A percentile compares a stretch with the other conserved stretches of the same genome.
phyloP scores from a whole-genome alignment of 148 eudicot genomes.

The Gaultheria prostrata region DNA sequence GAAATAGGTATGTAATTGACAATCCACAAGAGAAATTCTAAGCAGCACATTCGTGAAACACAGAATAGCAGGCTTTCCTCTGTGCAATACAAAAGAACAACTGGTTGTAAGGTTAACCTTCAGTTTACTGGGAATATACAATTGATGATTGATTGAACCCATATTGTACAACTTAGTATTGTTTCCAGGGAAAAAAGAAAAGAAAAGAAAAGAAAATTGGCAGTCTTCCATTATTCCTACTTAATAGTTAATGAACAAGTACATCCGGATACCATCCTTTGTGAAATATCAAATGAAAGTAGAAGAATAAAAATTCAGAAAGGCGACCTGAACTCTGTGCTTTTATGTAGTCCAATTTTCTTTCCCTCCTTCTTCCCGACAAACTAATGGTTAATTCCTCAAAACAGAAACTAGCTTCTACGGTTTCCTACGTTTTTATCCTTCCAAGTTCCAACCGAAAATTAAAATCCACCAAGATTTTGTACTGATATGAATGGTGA shows the following conservation, averaged over 20 bases:
- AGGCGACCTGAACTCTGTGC: not conserved
- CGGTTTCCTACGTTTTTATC: not conserved
- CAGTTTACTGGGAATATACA: not conserved
- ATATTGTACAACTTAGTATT: not conserved
- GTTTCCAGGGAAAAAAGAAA: not conserved
- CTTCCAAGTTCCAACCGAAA: not conserved
- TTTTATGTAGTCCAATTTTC: not conserved
- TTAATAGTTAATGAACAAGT: not conserved
- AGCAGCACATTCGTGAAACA: not conserved
- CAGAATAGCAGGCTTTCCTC: not conserved
- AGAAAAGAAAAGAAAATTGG: not conserved
- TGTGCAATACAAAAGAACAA: not conserved
- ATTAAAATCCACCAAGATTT: not conserved
- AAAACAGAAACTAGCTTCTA: not conserved
- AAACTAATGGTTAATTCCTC: not conserved
- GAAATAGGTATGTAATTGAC: not conserved
- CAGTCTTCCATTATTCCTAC: not conserved
- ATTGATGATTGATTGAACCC: not conserved
- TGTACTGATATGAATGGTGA: not conserved
- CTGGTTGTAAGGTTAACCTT: not conserved
- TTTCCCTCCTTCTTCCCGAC: not conserved
- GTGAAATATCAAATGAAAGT: not conserved
- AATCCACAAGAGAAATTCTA: not conserved
- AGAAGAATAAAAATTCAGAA: not conserved
- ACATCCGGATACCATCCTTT: not conserved